Conservation (phyloP, 2,329 filamentous ascomycete genomes). For the Zymoseptoria pseudotritici region DNA sequence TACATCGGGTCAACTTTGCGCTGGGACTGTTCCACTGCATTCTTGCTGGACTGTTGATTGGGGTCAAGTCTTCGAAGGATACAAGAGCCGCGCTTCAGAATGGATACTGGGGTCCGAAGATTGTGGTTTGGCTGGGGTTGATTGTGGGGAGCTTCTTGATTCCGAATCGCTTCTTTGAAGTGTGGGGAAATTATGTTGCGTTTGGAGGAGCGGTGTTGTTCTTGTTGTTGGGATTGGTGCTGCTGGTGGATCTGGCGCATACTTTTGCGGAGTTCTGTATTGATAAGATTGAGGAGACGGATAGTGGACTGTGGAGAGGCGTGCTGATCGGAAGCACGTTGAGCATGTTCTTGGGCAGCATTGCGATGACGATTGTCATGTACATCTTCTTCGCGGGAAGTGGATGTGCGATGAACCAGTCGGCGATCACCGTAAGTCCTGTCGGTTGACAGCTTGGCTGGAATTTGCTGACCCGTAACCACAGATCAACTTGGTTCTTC, state of each 20-base stretch:
- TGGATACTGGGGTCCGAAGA: conserved; percentile 97
- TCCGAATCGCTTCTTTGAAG: conserved; percentile 86
- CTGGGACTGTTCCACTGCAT: conserved; percentile 89
- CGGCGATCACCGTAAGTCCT: conserved; percentile 66
- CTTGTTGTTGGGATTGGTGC: conserved; percentile 81
- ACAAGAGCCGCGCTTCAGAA: conserved; percentile 86
- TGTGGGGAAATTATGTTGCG: conserved; percentile 92
- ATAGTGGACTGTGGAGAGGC: conserved; percentile 76
- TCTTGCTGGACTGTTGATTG: conserved; percentile 75
- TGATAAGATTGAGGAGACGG: conserved; percentile 81
- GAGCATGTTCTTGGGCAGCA: conserved; percentile 82
- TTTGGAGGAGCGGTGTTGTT: conserved; percentile 86
- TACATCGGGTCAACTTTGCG: conserved; percentile 96
- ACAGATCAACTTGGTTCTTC: conserved; percentile 73
- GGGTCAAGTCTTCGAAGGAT: conserved; percentile 79
- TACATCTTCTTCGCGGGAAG: conserved; percentile 87
- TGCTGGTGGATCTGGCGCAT: conserved; percentile 91
- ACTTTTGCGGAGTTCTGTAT: conserved; percentile 97
- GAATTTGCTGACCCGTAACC: not conserved
- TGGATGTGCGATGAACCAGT: conserved; percentile 91
- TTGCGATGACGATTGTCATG: conserved; percentile 93
- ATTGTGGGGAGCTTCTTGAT: conserved; percentile 93
- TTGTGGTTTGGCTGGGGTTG: conserved; percentile 79
- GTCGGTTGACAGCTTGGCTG: not conserved
- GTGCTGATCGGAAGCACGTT: conserved; percentile 87